Evolutionary conservation across 2,329 filamentous ascomycete species (phyloP).

Genomic region (Tolypocladium guangdongense): DNA sequence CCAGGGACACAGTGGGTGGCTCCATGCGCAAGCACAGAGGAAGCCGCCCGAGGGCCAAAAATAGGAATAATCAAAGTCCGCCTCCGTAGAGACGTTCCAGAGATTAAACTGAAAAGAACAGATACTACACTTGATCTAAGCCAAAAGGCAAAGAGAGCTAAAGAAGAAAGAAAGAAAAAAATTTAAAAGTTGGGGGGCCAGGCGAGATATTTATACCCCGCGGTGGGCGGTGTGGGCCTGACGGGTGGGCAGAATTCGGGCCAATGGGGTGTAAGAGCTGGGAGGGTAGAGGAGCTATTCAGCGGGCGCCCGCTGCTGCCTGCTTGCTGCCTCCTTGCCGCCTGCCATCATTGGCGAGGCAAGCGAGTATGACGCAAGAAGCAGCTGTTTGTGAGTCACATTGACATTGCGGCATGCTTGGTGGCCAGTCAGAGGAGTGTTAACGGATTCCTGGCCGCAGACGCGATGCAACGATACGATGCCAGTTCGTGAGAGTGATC

Average conservation of each 20-base stretch:
- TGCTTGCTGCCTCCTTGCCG: background rate
- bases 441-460: too few relatives aligned
- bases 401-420: background rate
- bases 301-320: background rate
- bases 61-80: constrained; percentile 74
- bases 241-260: constrained; percentile 3
- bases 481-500: too few relatives aligned
- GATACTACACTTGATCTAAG: constrained; percentile 94
- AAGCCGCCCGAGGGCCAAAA: constrained; percentile 24
- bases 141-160: constrained; percentile 44
- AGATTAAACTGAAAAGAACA: constrained; percentile 97
- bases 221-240: constrained; percentile 2
- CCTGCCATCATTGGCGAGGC: background rate
- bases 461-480: too few relatives aligned
- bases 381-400: background rate
- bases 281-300: too few relatives aligned
- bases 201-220: constrained; percentile 14
- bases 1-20: constrained; percentile 30
- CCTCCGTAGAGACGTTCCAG: constrained; percentile 69
- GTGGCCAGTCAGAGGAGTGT: background rate
- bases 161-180: constrained; percentile 21
- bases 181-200: constrained; percentile 4
- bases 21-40: constrained; percentile 32
- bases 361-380: background rate
- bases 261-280: background rate